Percentiles rank a stretch among this genome's conserved stretches.
Conservation (phyloP, 331 rosid genomes). For the Malus hybrid region DNA sequence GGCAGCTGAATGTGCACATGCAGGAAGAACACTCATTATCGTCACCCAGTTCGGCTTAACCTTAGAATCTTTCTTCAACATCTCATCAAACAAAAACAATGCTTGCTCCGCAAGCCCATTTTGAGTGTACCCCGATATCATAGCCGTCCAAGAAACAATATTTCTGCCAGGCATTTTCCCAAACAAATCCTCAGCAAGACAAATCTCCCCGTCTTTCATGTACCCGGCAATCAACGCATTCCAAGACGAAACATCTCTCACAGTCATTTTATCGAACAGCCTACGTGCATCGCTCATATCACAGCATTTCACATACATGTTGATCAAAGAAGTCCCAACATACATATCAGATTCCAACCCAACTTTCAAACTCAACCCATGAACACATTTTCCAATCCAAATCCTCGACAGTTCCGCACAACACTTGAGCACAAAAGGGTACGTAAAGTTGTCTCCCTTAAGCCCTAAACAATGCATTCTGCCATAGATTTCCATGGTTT, state of each 20-base stretch:
- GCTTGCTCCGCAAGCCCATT: constrained; percentile 27
- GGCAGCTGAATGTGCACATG: constrained; percentile 26
- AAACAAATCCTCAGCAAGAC: constrained; percentile 24
- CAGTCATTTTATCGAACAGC: constrained; percentile 22
- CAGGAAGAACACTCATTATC: constrained; percentile 31
- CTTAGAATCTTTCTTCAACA: constrained; percentile 11
- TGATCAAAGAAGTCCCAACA: constrained; percentile 30
- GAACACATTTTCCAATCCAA: constrained; percentile 26
- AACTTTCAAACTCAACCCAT: constrained; percentile 20
- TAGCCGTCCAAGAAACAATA: constrained; percentile 31
- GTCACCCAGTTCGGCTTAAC: constrained; percentile 34
- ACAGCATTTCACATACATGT: constrained; percentile 30
- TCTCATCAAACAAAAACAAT: constrained; percentile 17
- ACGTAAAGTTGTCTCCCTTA: constrained; percentile 27
- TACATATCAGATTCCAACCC: constrained; percentile 21
- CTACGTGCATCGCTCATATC: constrained; percentile 9
- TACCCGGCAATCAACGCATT: constrained; percentile 33
- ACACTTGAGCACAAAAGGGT: constrained; percentile 25
- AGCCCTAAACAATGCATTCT: constrained; percentile 21
- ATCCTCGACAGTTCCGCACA: constrained; percentile 13
- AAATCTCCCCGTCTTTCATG: constrained; percentile 24
- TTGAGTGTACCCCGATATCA: constrained; percentile 30
- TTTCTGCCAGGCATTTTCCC: constrained; percentile 13
- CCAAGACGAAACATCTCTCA: constrained; percentile 22
- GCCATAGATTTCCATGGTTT: constrained; percentile 5